These are phyloP conservation scores for Parascedosporium putredinis DNA, from an alignment of 2,329 filamentous ascomycete species.

Conservation along the genomic window DNA sequence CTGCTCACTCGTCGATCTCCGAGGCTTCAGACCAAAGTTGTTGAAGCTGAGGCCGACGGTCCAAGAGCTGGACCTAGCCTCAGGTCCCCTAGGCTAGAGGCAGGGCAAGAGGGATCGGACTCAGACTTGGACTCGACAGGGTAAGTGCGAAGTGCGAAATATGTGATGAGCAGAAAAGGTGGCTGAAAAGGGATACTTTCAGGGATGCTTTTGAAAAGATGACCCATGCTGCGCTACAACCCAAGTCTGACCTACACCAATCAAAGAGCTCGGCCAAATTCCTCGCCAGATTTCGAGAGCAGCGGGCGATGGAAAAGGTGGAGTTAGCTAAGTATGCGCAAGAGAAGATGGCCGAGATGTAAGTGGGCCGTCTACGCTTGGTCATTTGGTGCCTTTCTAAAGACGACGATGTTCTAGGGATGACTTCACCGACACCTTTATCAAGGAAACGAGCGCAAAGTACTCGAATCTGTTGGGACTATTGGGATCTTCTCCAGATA, in stretches of 20 bases:
- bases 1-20: background rate
- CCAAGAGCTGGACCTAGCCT: background rate
- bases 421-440: background rate
- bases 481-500: background rate
- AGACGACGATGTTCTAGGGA: no score
- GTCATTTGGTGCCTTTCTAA: background rate
- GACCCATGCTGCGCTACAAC: background rate
- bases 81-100: background rate
- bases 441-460: background rate
- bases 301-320: background rate
- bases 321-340: background rate
- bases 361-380: no score
- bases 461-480: background rate
- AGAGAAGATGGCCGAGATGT: background rate
- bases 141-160: background rate
- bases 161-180: no score
- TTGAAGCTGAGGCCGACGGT: background rate
- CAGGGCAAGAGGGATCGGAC: background rate
- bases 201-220: no score
- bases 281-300: conserved; percentile 2
- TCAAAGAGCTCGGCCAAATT: background rate
- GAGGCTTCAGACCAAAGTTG: background rate
- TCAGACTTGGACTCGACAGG: background rate
- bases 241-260: conserved; percentile 2
- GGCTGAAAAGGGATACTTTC: no score